These are phyloP conservation scores for Chrysoporthe cubensis DNA, from an alignment of 2,329 filamentous ascomycete species.

Conservation along the genomic window DNA sequence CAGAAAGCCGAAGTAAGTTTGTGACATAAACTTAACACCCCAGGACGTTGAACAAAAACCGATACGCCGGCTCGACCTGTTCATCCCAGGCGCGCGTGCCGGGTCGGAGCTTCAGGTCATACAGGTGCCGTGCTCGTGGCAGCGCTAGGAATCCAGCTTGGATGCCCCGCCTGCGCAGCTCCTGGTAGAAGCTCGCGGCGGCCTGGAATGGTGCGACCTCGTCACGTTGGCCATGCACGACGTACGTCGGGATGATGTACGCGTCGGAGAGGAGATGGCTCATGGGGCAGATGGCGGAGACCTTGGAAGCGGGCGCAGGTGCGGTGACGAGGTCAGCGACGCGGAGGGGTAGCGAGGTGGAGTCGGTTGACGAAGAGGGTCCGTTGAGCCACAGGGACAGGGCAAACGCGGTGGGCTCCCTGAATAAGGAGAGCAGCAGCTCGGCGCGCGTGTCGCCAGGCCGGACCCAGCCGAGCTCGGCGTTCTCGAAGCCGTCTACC, in stretches of 20 bases:
- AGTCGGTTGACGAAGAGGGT: neutral
- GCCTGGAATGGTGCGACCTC: constrained; percentile 29
- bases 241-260: constrained; percentile 36
- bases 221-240: constrained; percentile 36
- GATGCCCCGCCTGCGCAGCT: neutral
- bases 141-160: neutral
- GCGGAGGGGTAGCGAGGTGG: neutral
- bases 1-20: no score
- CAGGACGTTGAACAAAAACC: no score
- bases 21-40: no score
- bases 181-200: no score
- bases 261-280: constrained; percentile 19
- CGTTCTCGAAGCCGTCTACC: neutral
- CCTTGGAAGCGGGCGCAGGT: neutral
- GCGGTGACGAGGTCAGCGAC: neutral
- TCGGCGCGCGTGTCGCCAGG: neutral
- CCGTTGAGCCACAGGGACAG: neutral
- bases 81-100: neutral
- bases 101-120: neutral
- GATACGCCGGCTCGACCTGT: neutral
- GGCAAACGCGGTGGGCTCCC: constrained; percentile 39
- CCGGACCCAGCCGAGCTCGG: neutral
- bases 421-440: constrained; percentile 1
- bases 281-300: neutral
- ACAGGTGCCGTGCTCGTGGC: neutral